Evolutionary conservation across 2,329 filamentous ascomycete species (phyloP), one percentile per base, ranked within the genome.

Genomic region (Aspergillus costaricaensis): DNA sequence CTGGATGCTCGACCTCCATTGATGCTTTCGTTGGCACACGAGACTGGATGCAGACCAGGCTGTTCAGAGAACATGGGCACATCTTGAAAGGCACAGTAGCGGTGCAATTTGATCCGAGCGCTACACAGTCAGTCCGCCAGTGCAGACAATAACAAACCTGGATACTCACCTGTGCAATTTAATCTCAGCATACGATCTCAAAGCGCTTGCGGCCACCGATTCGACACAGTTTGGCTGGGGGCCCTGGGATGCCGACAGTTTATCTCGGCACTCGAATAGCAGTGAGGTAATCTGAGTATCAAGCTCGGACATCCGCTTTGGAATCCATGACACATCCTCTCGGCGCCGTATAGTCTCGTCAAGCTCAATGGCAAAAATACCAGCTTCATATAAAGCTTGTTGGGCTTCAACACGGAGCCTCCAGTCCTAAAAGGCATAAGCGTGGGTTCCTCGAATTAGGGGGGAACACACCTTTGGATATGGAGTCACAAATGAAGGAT

Each of bases 61-160:
- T 70, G 60, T 60, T 68, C 60, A 7, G 64, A 58, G 38, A 70
- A 68, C 15, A 70, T 59, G 2, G 70, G 68, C 3, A 68, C 59
- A 38, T 73, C 71, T 52, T 62, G 65, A 55, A 74, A 74, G 10
- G 71, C 71, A 15, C 66, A 65, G 36, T 71, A 68, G 15, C 71
- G 67, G 55, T 74, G 69, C 6, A 69, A 51, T 60, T 72, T 74
- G 36, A 74, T 70, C 15, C 68, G 64, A 17, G 71, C 70, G 30
- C 70, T 74, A 27, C 12, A 30, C 17, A 2, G 27, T 57, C 6
- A 50, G 57, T 25, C 25, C 32, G 12, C 5, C 4, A 2, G 1
- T 32, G 25, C 44, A 14, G 2, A 10, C 10, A 15, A 21, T 5
- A 4, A 15, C 30, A 4, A n/a, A 7, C 15, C 4, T 4, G 25